These are phyloP conservation scores for Stephania japonica DNA, from an alignment of 164 flowering plant species.

Conservation along the genomic window DNA sequence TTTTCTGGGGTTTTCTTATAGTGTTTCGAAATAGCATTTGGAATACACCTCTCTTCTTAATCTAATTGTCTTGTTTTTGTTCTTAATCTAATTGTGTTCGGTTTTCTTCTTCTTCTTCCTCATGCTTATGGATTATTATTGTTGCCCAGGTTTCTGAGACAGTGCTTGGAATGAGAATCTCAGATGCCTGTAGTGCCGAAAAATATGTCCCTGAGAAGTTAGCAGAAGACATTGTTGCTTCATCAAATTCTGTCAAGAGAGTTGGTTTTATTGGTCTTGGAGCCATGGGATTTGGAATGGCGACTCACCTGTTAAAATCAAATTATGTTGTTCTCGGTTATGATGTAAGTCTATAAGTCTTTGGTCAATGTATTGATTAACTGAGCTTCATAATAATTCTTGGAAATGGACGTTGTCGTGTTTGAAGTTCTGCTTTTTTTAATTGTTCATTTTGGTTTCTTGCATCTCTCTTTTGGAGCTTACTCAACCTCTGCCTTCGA, in stretches of 20 bases:
- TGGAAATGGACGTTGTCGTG: not conserved
- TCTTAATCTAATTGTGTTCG: not conserved
- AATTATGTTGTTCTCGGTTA: conserved; percentile 70
- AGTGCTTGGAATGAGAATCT: conserved; percentile 51
- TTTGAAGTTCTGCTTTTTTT: not conserved
- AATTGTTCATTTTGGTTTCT: too few species aligned
- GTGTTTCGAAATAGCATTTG: not conserved
- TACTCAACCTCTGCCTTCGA: too few species aligned
- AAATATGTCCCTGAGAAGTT: conserved; percentile 55
- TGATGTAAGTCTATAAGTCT: conserved; percentile 52
- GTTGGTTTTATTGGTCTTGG: conserved; percentile 98
- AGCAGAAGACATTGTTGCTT: conserved; percentile 39
- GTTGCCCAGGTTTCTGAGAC: conserved; percentile 65
- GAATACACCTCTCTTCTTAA: not conserved
- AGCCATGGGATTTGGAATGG: conserved; percentile 99
- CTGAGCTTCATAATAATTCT: not conserved
- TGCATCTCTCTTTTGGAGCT: too few species aligned
- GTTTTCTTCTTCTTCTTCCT: not conserved
- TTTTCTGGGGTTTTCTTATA: conserved; percentile 7
- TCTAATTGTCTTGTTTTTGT: not conserved
- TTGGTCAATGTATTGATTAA: not conserved
- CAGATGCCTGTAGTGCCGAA: conserved; percentile 56
- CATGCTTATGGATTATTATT: conserved; percentile 6
- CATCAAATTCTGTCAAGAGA: conserved; percentile 45
- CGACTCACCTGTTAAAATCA: conserved; percentile 76